These are phyloP conservation scores for Carpinus fangiana DNA, from an alignment of 306 rosid genomes.

Conservation along the genomic window DNA sequence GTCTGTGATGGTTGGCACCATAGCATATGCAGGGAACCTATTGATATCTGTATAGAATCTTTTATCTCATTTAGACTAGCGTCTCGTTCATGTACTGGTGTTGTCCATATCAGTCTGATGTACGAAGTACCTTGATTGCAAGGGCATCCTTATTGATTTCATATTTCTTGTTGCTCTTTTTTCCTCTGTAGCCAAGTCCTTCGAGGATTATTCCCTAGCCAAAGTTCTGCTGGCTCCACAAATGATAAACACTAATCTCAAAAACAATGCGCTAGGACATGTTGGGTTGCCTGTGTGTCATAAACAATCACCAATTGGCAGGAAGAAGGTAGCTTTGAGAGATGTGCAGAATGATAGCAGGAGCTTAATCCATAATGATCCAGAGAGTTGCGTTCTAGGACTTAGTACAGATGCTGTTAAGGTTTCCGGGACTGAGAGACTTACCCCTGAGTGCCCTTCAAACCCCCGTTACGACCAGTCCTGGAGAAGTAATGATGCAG, in stretches of 20 bases:
- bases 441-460: constrained; percentile 26
- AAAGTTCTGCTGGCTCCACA: too few relatives aligned
- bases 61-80: not conserved
- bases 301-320: constrained; percentile 32
- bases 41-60: not conserved
- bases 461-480: constrained; percentile 26
- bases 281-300: constrained; percentile 26
- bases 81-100: not conserved
- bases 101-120: not conserved
- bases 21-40: not conserved
- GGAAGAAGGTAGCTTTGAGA: constrained; percentile 39
- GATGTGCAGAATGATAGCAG: constrained; percentile 47
- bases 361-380: constrained; percentile 6
- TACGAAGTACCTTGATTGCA: not conserved
- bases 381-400: constrained; percentile 29
- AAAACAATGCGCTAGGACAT: constrained; percentile 6
- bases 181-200: not conserved
- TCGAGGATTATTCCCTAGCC: not conserved
- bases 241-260: too few relatives aligned
- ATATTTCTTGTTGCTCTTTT: not conserved
- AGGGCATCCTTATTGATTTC: not conserved
- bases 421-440: constrained; percentile 37
- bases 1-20: not conserved
- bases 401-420: constrained; percentile 9
- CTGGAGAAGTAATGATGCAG: constrained; percentile 21